Base-by-base conservation (phyloP, 371 early-diverging fungal species). In the Mortierella sp. region DNA sequence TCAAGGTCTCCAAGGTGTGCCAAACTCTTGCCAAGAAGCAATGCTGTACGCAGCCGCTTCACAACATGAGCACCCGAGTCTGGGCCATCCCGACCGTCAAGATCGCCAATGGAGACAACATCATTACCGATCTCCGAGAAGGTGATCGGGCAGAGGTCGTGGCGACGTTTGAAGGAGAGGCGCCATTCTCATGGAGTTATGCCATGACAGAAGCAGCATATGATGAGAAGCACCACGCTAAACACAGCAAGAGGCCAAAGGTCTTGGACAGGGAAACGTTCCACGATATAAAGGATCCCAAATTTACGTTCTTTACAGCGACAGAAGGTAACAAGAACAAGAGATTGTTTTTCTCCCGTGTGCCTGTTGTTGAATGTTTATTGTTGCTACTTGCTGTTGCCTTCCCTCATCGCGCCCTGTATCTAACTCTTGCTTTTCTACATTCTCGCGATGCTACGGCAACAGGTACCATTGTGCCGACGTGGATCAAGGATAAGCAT, bases 151-250 rank as follows among this genome's bases (percentile, higher is more conserved):
- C 67, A 14, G 67, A 67, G 43, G 62, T 73, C 2, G 63, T 58
- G 26, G 67, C 67, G 8, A 73, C 73, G 7, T 66, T 73, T 41
- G 64, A 53, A n/a, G 73, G 73, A 4, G 73, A 62, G 34, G 48
- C 73, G n/a, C 73, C 73, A 4, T 73, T 73, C 50, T 61, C 73
- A 11, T 73, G 67, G 63, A 53, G 58, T 3, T 73, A 73, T 50
- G 67, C 59, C 2, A 52, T 57, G 30, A 58, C 57, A 23, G 67
- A 66, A 24, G 67, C 73, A 12, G 56, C 49, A 8, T 73, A 61
- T 23, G 73, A 73, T 58, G 32, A 58, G 31, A 55, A 65, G 23
- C 60, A 52, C 26, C 65, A 57, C 21, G 56, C 47, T 14, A 65
- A 65, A 34, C 61, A 60, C 30, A 55, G 64, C 46, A 54, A 43